Conservation (phyloP, 2,329 filamentous ascomycete genomes). For the Phaeosphaeriaceae sp. region DNA sequence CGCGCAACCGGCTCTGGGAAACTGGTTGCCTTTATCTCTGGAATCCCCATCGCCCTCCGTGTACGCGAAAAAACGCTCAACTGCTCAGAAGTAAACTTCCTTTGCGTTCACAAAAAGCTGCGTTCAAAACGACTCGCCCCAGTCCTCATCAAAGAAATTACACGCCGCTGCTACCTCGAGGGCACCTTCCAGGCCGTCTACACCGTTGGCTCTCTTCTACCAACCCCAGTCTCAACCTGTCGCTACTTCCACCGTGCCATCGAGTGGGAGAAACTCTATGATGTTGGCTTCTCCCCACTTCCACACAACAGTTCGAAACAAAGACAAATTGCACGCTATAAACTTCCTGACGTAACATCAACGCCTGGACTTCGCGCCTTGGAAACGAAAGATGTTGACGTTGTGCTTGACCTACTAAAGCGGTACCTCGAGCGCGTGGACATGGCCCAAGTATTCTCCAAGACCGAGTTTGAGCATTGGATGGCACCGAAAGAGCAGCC, state of each 20-base stretch:
- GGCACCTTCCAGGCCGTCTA: conserved; percentile 95
- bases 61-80: conserved; percentile 77
- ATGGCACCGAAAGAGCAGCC: conserved; percentile 68
- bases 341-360: conserved; percentile 74
- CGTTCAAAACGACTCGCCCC: conserved; percentile 90
- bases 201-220: conserved; percentile 88
- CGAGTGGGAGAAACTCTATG: conserved; percentile 95
- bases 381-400: conserved; percentile 77
- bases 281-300: conserved; percentile 90
- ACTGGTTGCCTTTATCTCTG: conserved; percentile 94
- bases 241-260: conserved; percentile 94
- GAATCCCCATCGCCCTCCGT: conserved; percentile 82
- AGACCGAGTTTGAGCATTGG: conserved; percentile 87
- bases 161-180: conserved; percentile 83
- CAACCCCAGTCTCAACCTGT: conserved; percentile 89
- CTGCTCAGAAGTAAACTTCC: conserved; percentile 95
- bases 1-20: conserved; percentile 82
- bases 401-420: conserved; percentile 74
- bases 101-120: conserved; percentile 97
- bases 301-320: conserved; percentile 82
- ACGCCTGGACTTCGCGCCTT: conserved; percentile 81
- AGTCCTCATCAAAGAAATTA: conserved; percentile 97
- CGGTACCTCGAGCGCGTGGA: conserved; percentile 82
- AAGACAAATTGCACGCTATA: conserved; percentile 85
- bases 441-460: conserved; percentile 80